Evolutionary conservation across 2,329 filamentous ascomycete species (phyloP).

Genomic region (Neoscytalidium dimidiatum): DNA sequence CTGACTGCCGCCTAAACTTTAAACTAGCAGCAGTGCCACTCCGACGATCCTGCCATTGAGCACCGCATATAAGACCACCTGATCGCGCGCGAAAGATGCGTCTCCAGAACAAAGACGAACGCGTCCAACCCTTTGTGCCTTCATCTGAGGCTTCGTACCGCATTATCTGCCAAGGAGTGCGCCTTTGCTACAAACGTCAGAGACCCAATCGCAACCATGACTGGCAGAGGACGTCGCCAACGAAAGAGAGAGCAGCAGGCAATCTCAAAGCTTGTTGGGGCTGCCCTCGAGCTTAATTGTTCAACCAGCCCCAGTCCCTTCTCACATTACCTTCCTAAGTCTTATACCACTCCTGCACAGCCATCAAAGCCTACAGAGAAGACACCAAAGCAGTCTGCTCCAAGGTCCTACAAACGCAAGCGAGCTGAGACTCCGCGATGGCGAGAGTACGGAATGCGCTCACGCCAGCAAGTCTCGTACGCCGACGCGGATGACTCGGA

Average conservation of each 20-base stretch:
- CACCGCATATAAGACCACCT: not conserved
- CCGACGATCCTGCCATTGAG: not conserved
- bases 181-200: not conserved
- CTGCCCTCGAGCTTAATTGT: not conserved
- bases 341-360: not conserved
- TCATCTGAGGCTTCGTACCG: not conserved
- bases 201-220: not conserved
- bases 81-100: not conserved
- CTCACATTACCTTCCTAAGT: not conserved
- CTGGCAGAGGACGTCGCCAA: not conserved
- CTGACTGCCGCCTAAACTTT: constrained; percentile 1
- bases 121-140: not conserved
- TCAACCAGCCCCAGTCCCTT: not conserved
- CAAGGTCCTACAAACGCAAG: not conserved
- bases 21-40: not conserved
- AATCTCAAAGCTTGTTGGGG: not conserved
- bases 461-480: not conserved
- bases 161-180: not conserved
- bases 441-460: not conserved
- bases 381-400: not conserved
- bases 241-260: not conserved
- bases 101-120: not conserved
- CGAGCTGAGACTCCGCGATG: not conserved
- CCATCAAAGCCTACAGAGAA: not conserved
- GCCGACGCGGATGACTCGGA: not conserved